Base-by-base conservation (phyloP, 495 filamentous ascomycete species). In the Penicillium verhagenii region DNA sequence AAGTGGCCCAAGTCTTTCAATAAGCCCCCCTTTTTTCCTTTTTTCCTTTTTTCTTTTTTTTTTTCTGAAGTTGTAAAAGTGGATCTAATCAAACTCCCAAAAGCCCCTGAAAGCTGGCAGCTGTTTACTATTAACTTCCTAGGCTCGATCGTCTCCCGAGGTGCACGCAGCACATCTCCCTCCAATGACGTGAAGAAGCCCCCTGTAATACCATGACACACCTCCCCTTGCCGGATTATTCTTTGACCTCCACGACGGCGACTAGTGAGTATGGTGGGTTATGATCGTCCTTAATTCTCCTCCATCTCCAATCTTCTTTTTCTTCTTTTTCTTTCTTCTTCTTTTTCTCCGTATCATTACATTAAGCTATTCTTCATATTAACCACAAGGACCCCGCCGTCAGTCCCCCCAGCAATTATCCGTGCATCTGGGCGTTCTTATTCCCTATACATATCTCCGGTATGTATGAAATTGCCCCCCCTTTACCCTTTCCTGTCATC, bases 201-300 rank as follows among this genome's bases (percentile, higher is more conserved):
- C 49, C 49, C 29, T 52, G 49, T 52, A 52, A 43, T 52, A 52
- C 49, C 11, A 31, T 52, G 37, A 52, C 37, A 24, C 33, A 7
- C 11, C 26, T 50, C 47, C 47, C 47, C 47, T 50, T 50, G 47
- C 47, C 19, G 49, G 33, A 14, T n/a, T 35, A 35, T 35, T 16
- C 33, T 35, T 35, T 35, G 33, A n/a, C 33, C 33, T 35, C 33
- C 33, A 35, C 35, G 25, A 11, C 31, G 20, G 20, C 28, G 26
- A 39, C 47, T 50, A 50, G 47, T 52, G n/a, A 33, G 33, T 35
- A n/a, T 10, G 3, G 38, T 54, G 35, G 33, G 31, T 28, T 37
- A 46, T 11, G 51, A 54, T 54, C 44, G 46, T 54, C 52, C n/a
- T 29, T n/a, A n/a, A n/a, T n/a, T 29, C 42, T 25, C 47, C 50